Evolutionary conservation across 1,139 yeast species (phyloP), one percentile per base, ranked within the genome.

Genomic region (Kodamaea sp.): DNA sequence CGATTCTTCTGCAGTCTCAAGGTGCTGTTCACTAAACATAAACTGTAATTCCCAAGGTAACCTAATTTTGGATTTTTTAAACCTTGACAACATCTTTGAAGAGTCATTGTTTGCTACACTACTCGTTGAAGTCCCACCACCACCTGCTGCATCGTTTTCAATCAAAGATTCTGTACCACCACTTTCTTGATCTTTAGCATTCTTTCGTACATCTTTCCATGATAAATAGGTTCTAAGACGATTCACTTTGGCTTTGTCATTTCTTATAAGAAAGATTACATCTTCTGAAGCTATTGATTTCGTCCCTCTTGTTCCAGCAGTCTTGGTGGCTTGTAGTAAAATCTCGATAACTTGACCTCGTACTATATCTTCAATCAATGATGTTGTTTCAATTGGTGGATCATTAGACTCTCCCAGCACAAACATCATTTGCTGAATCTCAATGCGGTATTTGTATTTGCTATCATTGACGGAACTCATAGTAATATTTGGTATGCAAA

Each of bases 371-470:
- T 92, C 99, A 32, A 92, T 88, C 40, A 92, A 63, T 8, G 94
- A 81, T 0, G 97, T 87, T 1, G 97, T 88, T 49, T 87, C 95
- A 7, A 84, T 73, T 0, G 97, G 96, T 2, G 97, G 95, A 52
- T 92, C 98, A 50, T 86, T 87, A 1, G 94, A 80, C 61, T 92
- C 97, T 2, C 98, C 99, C 44, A 85, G 78, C 43, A 92, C 98
- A 68, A 94, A 92, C 99, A 92, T 92, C 98, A 92, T 94, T 67
- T 89, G 96, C 60, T 87, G 96, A 53, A 88, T 87, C 61, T 88
- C 96, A 35, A 84, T 77, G 42, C 95, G 70, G 58, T 87, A 88
- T 56, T 81, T 79, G 64, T 84, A 82, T 56, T 84, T 82, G 47
- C 75, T 63, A 36, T 63, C 66, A 12, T 35, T 38, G 31, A 31